phyloP scores from a whole-genome alignment of 306 rosid species.

The Quercus engelmannii region DNA sequence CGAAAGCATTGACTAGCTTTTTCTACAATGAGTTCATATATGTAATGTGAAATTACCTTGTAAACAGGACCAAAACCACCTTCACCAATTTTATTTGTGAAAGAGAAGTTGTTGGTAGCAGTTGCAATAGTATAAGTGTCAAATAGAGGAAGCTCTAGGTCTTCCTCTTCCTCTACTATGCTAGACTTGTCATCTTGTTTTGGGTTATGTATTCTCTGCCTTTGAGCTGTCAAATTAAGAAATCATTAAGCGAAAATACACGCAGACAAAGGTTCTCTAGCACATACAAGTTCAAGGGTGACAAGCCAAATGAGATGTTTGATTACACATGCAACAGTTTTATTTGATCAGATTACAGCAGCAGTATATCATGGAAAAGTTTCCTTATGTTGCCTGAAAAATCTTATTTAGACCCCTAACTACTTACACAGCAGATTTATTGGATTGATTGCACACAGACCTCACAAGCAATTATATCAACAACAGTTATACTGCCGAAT shows the following conservation, averaged over 20 bases:
- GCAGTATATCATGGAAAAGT: too few relatives aligned
- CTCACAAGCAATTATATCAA: too few relatives aligned
- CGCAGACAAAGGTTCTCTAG: neutral
- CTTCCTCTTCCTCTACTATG: constrained; percentile 8
- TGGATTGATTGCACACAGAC: too few relatives aligned
- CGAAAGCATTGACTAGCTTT: neutral
- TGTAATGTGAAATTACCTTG: constrained; percentile 27
- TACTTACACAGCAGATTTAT: too few relatives aligned
- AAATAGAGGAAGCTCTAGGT: constrained; percentile 34
- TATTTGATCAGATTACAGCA: neutral
- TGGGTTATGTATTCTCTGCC: neutral
- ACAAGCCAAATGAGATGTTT: neutral
- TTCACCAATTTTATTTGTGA: constrained; percentile 44
- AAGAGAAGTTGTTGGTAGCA: constrained; percentile 37
- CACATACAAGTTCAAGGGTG: neutral
- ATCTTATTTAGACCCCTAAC: too few relatives aligned
- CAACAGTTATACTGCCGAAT: too few relatives aligned
- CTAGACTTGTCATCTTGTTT: constrained; percentile 9
- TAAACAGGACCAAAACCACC: constrained; percentile 53
- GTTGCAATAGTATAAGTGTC: constrained; percentile 38
- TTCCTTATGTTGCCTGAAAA: too few relatives aligned
- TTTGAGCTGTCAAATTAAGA: neutral
- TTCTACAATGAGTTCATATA: neutral
- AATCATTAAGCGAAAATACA: neutral
- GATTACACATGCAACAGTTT: neutral